Base-by-base conservation (phyloP, 1,139 yeast species). In the Casaregolazyma suthepensis region DNA sequence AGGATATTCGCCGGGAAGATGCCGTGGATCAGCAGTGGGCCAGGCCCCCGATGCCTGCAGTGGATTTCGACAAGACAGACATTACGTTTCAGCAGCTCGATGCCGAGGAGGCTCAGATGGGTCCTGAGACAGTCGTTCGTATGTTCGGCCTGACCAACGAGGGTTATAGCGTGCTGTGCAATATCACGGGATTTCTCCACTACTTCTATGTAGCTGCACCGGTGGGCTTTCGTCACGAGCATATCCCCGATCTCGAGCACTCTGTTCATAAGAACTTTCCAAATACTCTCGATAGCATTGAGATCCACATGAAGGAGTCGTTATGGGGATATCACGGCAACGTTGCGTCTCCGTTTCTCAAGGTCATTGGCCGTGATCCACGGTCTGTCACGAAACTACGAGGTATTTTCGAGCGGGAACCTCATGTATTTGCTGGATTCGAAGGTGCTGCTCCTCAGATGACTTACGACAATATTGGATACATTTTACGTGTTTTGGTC, bases 181-280 rank as follows among this genome's bases (percentile, higher is more conserved):
- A 85, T 61, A 94, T 94, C 18, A 81, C 86, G 1, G 96, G 96
- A 9, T 94, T 94, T 66, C 70, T 80, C 55, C 99, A 94, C 66
- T 94, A 94, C 67, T 80, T 94, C 58, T 94, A 89, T 63, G 94
- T 87, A 2, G 96, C 97, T 0, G 94, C 90, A 6, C 99, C 99
- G 1, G 75, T 80, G 53, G 88, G 89, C 3, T 86, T 89, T 63
- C 75, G 79, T 52, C 75, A 77, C 52, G 78, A 76, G 45, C 83
- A 82, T 57, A 66, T 85, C 51, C 62, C 68, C 0, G 71, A 71
- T 5, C 80, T 89, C 59, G 71, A 73, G 3, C 66, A 75, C 54
- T 73, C 75, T 13, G 75, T 61, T 26, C 56, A 54, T 44, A 45
- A 18, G 26, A 23, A 54, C 12, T 43, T 50, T 38, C 59, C 61